These are phyloP conservation scores for Pythium coloratum DNA, from an alignment of 352 stramenopile genomes.

Conservation along the genomic window DNA sequence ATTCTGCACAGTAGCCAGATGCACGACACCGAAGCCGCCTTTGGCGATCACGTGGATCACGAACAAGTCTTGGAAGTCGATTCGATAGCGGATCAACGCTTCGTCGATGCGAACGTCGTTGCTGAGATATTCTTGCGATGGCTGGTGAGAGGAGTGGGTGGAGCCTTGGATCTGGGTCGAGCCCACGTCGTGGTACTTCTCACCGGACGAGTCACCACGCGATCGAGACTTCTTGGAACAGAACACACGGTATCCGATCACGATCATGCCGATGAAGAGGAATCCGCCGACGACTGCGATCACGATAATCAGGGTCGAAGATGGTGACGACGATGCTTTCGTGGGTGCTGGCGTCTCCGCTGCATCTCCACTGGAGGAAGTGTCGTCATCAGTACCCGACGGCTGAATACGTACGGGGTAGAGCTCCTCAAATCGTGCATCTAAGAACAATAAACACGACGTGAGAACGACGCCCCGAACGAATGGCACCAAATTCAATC, in stretches of 20 bases:
- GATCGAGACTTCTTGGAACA: not conserved
- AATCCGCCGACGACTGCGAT: not conserved
- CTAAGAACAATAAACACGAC: not conserved
- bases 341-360: not conserved
- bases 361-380: not conserved
- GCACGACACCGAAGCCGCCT: slow-evolving; percentile 26
- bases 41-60: slow-evolving; percentile 16
- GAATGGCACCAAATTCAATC: not conserved
- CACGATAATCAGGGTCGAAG: not conserved
- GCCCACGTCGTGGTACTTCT: not conserved
- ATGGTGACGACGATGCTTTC: not conserved
- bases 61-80: slow-evolving; percentile 15
- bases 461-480: too few species aligned
- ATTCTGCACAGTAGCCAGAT: slow-evolving; percentile 7
- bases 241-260: not conserved
- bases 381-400: not conserved
- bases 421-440: not conserved
- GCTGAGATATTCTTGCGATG: slow-evolving; percentile 22
- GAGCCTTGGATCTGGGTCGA: not conserved
- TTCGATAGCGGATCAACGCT: slow-evolving; percentile 15
- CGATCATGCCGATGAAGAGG: not conserved
- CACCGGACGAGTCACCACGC: slow-evolving; percentile 1
- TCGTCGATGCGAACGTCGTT: slow-evolving; percentile 31
- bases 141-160: not conserved
- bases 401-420: not conserved